Base-by-base conservation (phyloP, 2,329 filamentous ascomycete genomes). In the Emmonsiellopsis sp. region DNA sequence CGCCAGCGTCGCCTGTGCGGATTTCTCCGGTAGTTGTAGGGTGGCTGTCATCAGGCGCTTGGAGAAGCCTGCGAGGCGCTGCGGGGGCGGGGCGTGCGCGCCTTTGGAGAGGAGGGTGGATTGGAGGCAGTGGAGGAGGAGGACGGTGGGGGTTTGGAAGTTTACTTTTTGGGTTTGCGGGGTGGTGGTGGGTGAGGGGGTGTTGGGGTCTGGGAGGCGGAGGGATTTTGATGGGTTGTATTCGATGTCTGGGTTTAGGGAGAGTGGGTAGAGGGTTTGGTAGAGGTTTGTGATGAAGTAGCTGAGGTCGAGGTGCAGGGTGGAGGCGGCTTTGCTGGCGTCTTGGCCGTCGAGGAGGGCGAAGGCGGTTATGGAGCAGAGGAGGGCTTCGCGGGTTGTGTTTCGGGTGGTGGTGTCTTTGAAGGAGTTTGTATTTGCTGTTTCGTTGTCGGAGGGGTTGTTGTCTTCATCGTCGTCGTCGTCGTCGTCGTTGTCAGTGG, bases 231-330 rank as follows among this genome's bases (percentile, higher is more conserved):
- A 77, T 48, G 87, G 85, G 56, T 79, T 78, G 56, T 88, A 82
- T 68, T 98, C 93, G 60, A 98, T 83, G 65, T 96, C 88, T 0
- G 91, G 79, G 68, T 94, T 87, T 48, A 91, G 76, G 2, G 86
- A 85, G 31, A 95, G 80, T 1, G 86, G 78, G 60, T 92, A 81
- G 5, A 98, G 80, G 13, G 87, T 87, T 61, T 84, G 85, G 77
- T 95, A 98, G 55, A 98, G 87, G 70, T 96, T 88, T 11, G 87
- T 88, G 62, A 89, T 91, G 78, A 98, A 98, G 78, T 91, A 96
- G 62, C 86, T 89, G 39, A 98, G 82, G 68, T 98, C 94, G 48
- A 98, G 84, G 63, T 91, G 87, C 4, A 97, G 80, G 44, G 85
- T 79, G 43, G 84, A 81, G 54, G 89, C 86, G 48, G 89, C 87